Percentiles rank a stretch among this genome's conserved stretches.
These are phyloP conservation scores for Pouteria glomerata DNA, from an alignment of 148 eudicot genomes.

Conservation along the genomic window DNA sequence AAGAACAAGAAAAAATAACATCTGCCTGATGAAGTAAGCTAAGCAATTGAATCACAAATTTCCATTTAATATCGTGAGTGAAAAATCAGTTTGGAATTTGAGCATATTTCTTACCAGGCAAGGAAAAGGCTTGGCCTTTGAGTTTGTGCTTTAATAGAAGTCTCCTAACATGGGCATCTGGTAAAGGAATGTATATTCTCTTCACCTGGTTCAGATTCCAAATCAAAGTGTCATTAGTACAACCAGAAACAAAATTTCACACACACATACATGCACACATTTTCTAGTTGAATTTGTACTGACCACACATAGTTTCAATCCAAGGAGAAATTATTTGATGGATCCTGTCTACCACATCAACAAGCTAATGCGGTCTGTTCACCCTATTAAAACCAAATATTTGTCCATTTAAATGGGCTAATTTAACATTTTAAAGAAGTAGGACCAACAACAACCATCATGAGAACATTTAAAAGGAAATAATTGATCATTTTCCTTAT, in stretches of 20 bases:
- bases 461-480: too few species aligned
- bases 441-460: too few species aligned
- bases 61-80: not conserved
- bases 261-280: not conserved
- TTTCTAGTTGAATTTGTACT: not conserved
- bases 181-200: slow-evolving; percentile 93
- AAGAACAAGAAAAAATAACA: not conserved
- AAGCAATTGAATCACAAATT: not conserved
- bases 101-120: slow-evolving; percentile 61
- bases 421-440: too few species aligned
- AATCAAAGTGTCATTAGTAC: slow-evolving; percentile 4
- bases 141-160: slow-evolving; percentile 69
- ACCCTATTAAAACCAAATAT: too few species aligned
- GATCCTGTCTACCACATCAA: too few species aligned
- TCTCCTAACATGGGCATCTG: slow-evolving; percentile 74
- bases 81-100: not conserved
- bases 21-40: not conserved
- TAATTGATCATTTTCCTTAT: too few species aligned
- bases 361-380: too few species aligned
- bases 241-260: not conserved
- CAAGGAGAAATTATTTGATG: too few species aligned
- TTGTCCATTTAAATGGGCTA: too few species aligned
- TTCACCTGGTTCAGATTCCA: slow-evolving; percentile 59
- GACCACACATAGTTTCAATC: not conserved
- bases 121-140: slow-evolving; percentile 81